Conservation (phyloP, 2,329 filamentous ascomycete species). For the Chaetoscypha palmicola region DNA sequence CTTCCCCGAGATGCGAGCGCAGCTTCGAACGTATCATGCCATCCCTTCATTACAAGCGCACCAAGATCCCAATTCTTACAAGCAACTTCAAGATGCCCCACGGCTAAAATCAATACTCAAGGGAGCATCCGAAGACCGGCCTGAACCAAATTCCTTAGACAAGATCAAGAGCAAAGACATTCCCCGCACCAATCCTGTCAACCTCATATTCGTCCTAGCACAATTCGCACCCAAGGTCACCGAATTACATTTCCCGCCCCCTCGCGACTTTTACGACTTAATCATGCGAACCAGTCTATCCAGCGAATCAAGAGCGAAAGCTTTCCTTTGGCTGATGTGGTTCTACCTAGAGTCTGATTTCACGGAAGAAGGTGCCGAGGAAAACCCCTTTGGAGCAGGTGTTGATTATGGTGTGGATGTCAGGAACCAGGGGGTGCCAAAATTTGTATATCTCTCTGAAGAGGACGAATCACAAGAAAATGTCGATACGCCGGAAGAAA, state of each 20-base stretch:
- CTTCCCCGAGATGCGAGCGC: slow-evolving; percentile 98
- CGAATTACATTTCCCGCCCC: slow-evolving; percentile 80
- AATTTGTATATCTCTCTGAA: slow-evolving; percentile 55
- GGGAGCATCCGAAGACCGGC: slow-evolving; percentile 84
- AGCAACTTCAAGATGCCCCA: slow-evolving; percentile 93
- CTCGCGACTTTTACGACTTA: slow-evolving; percentile 89
- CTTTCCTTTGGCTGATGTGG: slow-evolving; percentile 98
- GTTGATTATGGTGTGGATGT: slow-evolving; percentile 59
- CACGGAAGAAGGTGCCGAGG: slow-evolving; percentile 74
- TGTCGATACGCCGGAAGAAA: slow-evolving; percentile 63
- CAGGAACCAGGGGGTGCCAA: slow-evolving; percentile 62
- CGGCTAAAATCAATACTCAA: slow-evolving; percentile 95
- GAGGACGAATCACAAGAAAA: slow-evolving; percentile 65
- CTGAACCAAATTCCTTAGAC: slow-evolving; percentile 76
- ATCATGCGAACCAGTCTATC: slow-evolving; percentile 84
- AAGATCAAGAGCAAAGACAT: slow-evolving; percentile 65
- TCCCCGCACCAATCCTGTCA: slow-evolving; percentile 92
- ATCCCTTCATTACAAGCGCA: slow-evolving; percentile 94
- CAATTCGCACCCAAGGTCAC: slow-evolving; percentile 86
- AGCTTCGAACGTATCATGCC: slow-evolving; percentile 93
- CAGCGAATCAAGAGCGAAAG: slow-evolving; percentile 74
- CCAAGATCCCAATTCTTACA: slow-evolving; percentile 93
- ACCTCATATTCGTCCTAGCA: slow-evolving; percentile 91
- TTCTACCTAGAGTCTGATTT: slow-evolving; percentile 98
- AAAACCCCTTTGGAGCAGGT: slow-evolving; percentile 80